Conservation (phyloP, 805 yeast genomes). For the Metschnikowia proteae region DNA sequence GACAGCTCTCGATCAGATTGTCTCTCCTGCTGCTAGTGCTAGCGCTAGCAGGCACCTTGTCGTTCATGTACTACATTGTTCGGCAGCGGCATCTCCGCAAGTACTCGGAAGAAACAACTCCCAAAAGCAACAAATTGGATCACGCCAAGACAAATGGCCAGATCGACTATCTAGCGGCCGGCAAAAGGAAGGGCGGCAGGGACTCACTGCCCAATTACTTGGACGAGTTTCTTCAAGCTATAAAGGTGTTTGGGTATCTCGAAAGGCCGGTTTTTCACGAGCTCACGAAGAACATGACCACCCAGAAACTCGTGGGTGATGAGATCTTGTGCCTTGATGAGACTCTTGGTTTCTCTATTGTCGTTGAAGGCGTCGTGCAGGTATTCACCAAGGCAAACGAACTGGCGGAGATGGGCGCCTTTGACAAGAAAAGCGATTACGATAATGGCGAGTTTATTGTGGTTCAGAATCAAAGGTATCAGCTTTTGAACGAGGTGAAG, state of each 20-base stretch:
- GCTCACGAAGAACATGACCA: conserved; percentile 85
- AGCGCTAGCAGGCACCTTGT: conserved; percentile 25
- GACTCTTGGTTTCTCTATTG: conserved; percentile 81
- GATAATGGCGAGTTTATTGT: conserved; percentile 40
- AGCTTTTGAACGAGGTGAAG: conserved; percentile 72
- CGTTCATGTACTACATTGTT: conserved; percentile 44
- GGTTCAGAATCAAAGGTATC: conserved; percentile 61
- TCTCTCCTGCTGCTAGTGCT: conserved; percentile 46
- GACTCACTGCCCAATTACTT: conserved; percentile 57
- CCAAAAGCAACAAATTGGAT: conserved; percentile 23
- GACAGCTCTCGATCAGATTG: conserved; percentile 48
- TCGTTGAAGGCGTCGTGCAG: conserved; percentile 86
- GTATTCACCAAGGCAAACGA: conserved; percentile 57
- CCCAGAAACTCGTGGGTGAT: conserved; percentile 73
- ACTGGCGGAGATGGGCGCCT: conserved; percentile 12
- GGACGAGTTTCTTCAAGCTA: conserved; percentile 86
- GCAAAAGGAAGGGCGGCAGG: conserved; percentile 23
- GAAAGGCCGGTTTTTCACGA: conserved; percentile 91
- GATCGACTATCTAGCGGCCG: conserved; percentile 45
- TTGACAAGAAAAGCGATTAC: conserved; percentile 24
- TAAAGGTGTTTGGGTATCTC: conserved; percentile 89
- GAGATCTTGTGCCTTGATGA: conserved; percentile 74
- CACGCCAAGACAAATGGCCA: conserved; percentile 41
- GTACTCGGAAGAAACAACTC: conserved; percentile 46
- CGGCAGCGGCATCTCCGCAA: conserved; percentile 61